Conservation (phyloP, 441 rosid genomes). For the Capsella rubella region DNA sequence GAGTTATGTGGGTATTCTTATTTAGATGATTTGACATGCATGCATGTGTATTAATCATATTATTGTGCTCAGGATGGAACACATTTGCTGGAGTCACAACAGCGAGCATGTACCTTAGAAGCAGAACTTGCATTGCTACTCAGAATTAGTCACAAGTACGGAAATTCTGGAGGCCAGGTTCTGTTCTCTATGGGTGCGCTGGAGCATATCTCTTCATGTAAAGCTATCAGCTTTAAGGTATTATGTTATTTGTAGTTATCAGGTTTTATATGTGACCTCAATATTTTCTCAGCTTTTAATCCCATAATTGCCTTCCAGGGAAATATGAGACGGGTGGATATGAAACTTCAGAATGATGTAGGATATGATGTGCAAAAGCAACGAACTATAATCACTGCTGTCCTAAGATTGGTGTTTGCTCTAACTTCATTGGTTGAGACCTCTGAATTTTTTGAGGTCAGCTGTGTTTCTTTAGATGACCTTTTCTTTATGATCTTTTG, state of each 20-base stretch:
- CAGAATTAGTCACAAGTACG: slow-evolving; percentile 93
- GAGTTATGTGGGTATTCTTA: slow-evolving; percentile 20
- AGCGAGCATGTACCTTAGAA: slow-evolving; percentile 87
- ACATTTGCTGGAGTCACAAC: slow-evolving; percentile 79
- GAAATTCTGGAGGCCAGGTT: slow-evolving; percentile 93
- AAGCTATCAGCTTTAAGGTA: slow-evolving; percentile 76
- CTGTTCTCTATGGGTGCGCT: slow-evolving; percentile 92
- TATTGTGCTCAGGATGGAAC: slow-evolving; percentile 61
- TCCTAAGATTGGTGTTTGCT: slow-evolving; percentile 84
- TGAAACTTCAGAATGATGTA: slow-evolving; percentile 64
- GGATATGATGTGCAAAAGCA: slow-evolving; percentile 72
- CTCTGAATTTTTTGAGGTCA: slow-evolving; percentile 89
- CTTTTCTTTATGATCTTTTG: neutral
- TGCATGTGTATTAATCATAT: slow-evolving; percentile 27
- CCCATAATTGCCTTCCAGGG: slow-evolving; percentile 62
- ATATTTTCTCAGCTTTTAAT: slow-evolving; percentile 35
- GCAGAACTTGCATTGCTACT: slow-evolving; percentile 85
- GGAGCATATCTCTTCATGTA: slow-evolving; percentile 88
- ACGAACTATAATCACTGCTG: slow-evolving; percentile 69
- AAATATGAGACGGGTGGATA: slow-evolving; percentile 66
- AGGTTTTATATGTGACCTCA: slow-evolving; percentile 24
- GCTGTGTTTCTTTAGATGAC: slow-evolving; percentile 38
- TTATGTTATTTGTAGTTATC: slow-evolving; percentile 25
- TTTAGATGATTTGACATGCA: slow-evolving; percentile 13
- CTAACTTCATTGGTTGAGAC: slow-evolving; percentile 84